Percentiles rank a stretch among this genome's conserved stretches.
Conservation (phyloP, 768 basidiomycete genomes). For the Postia placenta region DNA sequence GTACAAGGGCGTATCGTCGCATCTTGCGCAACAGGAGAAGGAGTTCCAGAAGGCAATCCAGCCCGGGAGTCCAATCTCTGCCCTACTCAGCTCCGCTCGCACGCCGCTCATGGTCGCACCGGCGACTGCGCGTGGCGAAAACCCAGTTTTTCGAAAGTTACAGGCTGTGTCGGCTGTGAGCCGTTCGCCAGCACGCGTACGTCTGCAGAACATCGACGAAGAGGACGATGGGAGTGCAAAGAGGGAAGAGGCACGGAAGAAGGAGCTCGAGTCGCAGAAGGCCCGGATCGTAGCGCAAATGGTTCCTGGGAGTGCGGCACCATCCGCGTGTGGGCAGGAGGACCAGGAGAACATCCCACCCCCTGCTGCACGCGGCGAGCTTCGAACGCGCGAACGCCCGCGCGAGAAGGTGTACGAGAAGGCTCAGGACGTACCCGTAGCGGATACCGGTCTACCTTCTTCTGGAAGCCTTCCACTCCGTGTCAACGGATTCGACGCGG, state of each 20-base stretch:
- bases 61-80: constrained; percentile 91
- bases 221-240: constrained; percentile 34
- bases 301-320: constrained; percentile 51
- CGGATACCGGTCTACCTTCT: constrained; percentile 15
- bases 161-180: constrained; percentile 45
- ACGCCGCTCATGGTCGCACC: constrained; percentile 75
- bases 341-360: constrained; percentile 31
- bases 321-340: constrained; percentile 19
- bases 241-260: constrained; percentile 41
- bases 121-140: constrained; percentile 29
- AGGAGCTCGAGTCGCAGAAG: constrained; percentile 87
- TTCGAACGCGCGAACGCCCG: constrained; percentile 9
- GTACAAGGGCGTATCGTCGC: constrained; percentile 44
- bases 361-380: constrained; percentile 14
- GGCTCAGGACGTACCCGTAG: constrained; percentile 1
- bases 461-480: constrained; percentile 23
- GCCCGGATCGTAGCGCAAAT: constrained; percentile 92
- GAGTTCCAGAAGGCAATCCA: constrained; percentile 97
- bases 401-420: constrained; percentile 12
- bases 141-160: constrained; percentile 46
- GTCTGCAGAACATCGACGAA: constrained; percentile 41
- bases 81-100: constrained; percentile 80
- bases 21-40: constrained; percentile 81
- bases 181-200: constrained; percentile 45
- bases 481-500: constrained; percentile 62